Evolutionary conservation across 177 flowering plant species (phyloP), one percentile per base, ranked within the genome.

Genomic region (Vitis hybrid): DNA sequence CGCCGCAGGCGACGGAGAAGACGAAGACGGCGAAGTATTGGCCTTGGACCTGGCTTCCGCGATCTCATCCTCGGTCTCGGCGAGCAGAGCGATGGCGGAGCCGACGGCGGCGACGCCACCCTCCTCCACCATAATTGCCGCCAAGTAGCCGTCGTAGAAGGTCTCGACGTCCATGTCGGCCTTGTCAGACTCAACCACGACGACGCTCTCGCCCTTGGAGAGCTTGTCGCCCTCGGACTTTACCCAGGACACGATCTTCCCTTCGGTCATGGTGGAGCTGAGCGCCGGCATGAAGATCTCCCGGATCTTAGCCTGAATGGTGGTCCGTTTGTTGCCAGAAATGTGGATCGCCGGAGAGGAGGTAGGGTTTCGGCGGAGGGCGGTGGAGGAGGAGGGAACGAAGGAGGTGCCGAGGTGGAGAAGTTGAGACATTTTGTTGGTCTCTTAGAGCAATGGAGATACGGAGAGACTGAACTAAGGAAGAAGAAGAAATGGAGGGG

Each of bases 161-260:
- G 98, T 89, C 80, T 96, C 99, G 11, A 96, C 98, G 62, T 96
- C 98, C 98, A 92, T 92, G 73, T 91, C 97, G 6, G 99, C 99
- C 75, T 96, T 93, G 64, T 96, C 98, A 52, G 99, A 93, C 72
- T 96, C 97, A 52, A 93, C 97, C 2, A 93, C 97, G 50, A 94
- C 99, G 4, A 96, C 98, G 24, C 95, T 84, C 69, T 96, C 99
- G 7, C 99, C 97, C 65, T 96, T 91, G 57, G 82, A 59, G 52
- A 93, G 84, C 83, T 88, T 91, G 52, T 96, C 99, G 49, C 99
- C 99, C 64, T 91, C 99, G 16, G 96, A 85, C 70, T 88, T 96
- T 56, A 84, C 68, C 98, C 98, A 94, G 6, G 94, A 86, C 46
- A 91, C 97, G 66, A 96, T 91, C 81, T 94, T 94, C 4, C 98